Evolutionary conservation across 129 eudicot species (phyloP).

Genomic region (Escallonia rubra): DNA sequence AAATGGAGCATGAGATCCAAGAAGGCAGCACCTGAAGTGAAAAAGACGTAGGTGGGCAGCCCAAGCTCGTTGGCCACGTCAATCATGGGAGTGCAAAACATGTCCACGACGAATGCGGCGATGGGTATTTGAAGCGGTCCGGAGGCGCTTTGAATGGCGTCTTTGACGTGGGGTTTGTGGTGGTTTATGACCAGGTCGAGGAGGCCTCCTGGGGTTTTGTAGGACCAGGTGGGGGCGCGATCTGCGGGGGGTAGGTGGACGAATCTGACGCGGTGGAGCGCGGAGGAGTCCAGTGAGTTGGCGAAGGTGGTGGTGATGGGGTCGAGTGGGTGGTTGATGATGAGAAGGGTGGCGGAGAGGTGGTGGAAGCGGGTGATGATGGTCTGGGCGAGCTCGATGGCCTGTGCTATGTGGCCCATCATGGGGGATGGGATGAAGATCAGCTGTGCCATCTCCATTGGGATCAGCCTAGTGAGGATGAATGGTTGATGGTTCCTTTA

Average conservation of each 20-base stretch:
- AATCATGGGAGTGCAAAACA: slow-evolving; percentile 58
- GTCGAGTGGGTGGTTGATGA: slow-evolving; percentile 42
- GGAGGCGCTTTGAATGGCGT: slow-evolving; percentile 9
- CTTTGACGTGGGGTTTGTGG: slow-evolving; percentile 33
- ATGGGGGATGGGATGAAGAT: slow-evolving; percentile 8
- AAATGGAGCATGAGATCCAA: slow-evolving; percentile 39
- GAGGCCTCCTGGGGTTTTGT: slow-evolving; percentile 21
- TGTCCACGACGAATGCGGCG: slow-evolving; percentile 43
- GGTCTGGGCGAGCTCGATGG: slow-evolving; percentile 23
- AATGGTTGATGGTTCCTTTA: no score
- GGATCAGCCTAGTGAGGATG: no score
- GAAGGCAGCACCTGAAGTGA: slow-evolving; percentile 41
- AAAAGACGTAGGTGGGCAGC: slow-evolving; percentile 37
- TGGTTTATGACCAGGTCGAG: slow-evolving; percentile 23
- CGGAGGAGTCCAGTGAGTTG: slow-evolving; percentile 17
- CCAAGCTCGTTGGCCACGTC: slow-evolving; percentile 45
- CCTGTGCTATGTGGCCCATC: slow-evolving; percentile 6
- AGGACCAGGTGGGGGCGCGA: slow-evolving; percentile 18
- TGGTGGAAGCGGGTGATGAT: slow-evolving; percentile 13
- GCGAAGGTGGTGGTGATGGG: slow-evolving; percentile 20
- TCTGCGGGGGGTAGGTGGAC: slow-evolving; percentile 34
- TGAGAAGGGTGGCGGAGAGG: slow-evolving; percentile 31
- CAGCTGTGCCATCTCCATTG: not conserved
- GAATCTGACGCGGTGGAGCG: slow-evolving; percentile 19
- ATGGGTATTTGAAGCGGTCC: slow-evolving; percentile 5